Conservation (phyloP, 208 protist species). For the Vickermania spadyakhi region DNA sequence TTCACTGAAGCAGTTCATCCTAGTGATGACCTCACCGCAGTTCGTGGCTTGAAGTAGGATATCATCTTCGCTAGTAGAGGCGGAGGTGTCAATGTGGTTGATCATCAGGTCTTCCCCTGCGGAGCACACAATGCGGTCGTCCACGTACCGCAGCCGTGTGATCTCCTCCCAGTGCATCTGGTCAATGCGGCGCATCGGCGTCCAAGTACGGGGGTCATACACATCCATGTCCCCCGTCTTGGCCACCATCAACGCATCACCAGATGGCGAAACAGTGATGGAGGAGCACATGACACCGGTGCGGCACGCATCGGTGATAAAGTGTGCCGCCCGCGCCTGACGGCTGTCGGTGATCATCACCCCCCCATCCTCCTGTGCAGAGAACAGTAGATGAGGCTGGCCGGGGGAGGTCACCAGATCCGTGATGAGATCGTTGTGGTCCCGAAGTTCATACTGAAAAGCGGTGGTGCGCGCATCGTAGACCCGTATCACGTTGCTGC, state of each 20-base stretch:
- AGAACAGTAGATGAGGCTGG: slow-evolving; percentile 44
- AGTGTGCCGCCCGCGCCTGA: slow-evolving; percentile 30
- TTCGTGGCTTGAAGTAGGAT: slow-evolving; percentile 55
- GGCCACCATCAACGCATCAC: slow-evolving; percentile 28
- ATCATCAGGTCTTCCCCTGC: slow-evolving; percentile 85
- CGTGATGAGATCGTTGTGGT: slow-evolving; percentile 56
- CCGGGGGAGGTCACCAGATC: slow-evolving; percentile 40
- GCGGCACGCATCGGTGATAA: slow-evolving; percentile 48
- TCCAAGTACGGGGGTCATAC: slow-evolving; percentile 59
- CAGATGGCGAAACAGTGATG: slow-evolving; percentile 38
- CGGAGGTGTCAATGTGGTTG: slow-evolving; percentile 49
- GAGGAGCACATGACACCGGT: slow-evolving; percentile 35
- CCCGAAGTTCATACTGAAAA: slow-evolving; percentile 29
- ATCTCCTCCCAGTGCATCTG: slow-evolving; percentile 78
- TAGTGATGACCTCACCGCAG: slow-evolving; percentile 66
- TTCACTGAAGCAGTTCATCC: slow-evolving; percentile 56
- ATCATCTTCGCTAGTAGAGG: slow-evolving; percentile 59
- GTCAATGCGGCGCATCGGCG: slow-evolving; percentile 23
- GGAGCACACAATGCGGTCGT: slow-evolving; percentile 54
- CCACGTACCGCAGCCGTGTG: slow-evolving; percentile 61
- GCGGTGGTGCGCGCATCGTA: slow-evolving; percentile 48
- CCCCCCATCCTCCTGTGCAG: slow-evolving; percentile 64
- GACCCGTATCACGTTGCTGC: slow-evolving; percentile 41
- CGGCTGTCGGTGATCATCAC: slow-evolving; percentile 73
- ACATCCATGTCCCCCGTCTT: slow-evolving; percentile 48